Conservation (phyloP, 768 basidiomycete species). For the Mycena filopes region DNA sequence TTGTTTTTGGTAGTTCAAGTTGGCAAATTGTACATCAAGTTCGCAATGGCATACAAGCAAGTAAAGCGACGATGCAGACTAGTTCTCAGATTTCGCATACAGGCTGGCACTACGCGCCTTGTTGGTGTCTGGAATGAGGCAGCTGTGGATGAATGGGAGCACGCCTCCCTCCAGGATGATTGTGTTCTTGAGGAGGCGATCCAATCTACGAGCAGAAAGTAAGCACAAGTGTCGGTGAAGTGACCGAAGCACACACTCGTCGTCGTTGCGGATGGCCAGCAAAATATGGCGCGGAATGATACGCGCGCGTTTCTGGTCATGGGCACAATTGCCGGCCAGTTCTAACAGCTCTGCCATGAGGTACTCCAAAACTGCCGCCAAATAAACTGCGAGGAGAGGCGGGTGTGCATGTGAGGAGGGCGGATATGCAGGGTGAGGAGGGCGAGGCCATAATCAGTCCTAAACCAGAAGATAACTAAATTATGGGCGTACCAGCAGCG, state of each 20-base stretch:
- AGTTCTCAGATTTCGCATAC: neutral
- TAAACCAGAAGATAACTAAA: neutral
- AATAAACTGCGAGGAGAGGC: constrained; percentile 75
- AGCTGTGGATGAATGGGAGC: constrained; percentile 7
- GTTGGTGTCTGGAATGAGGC: neutral
- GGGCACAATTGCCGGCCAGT: constrained; percentile 82
- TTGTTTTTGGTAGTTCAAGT: too few relatives aligned
- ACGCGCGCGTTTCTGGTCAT: constrained; percentile 85
- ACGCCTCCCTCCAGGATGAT: constrained; percentile 15
- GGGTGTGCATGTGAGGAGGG: too few relatives aligned
- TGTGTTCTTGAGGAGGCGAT: neutral
- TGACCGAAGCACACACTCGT: constrained; percentile 55
- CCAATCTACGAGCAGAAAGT: neutral
- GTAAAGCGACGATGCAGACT: too few relatives aligned
- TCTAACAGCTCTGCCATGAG: constrained; percentile 89
- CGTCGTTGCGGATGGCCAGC: constrained; percentile 83
- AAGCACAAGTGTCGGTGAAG: neutral
- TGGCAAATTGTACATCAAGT: too few relatives aligned
- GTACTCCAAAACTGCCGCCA: constrained; percentile 89
- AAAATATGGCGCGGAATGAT: constrained; percentile 87
- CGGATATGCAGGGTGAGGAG: too few relatives aligned
- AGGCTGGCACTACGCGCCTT: too few relatives aligned
- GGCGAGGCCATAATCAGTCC: neutral
- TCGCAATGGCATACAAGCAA: too few relatives aligned
- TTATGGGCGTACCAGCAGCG: constrained; percentile 63